phyloP scores from a whole-genome alignment of 306 rosid species.

The Dicorynia guianensis region DNA sequence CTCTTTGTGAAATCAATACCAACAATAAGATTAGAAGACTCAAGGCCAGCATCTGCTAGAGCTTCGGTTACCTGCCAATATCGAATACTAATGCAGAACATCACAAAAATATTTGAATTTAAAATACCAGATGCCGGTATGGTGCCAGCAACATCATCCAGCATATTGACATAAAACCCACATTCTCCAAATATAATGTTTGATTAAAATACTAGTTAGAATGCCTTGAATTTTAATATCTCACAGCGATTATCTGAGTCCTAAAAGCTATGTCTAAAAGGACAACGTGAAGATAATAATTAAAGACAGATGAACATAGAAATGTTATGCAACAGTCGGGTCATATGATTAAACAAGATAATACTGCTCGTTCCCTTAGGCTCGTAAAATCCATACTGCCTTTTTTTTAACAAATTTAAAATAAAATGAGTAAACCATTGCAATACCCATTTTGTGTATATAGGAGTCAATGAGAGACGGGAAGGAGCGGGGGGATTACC shows the following conservation, averaged over 20 bases:
- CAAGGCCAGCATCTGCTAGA: conserved; percentile 79
- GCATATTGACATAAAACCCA: conserved; percentile 13
- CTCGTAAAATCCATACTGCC: background rate
- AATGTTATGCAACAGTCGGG: background rate
- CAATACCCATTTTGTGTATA: no score
- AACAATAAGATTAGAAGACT: conserved; percentile 93
- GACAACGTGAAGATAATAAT: conserved; percentile 17
- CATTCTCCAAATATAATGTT: conserved; percentile 8
- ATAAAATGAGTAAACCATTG: no score
- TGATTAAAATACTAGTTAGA: conserved; percentile 26
- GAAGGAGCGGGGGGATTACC: conserved; percentile 49
- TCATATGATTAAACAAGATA: no score
- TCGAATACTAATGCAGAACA: conserved; percentile 29
- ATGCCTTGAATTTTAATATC: background rate
- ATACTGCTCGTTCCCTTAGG: background rate
- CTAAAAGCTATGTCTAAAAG: background rate
- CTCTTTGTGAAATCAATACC: conserved; percentile 99
- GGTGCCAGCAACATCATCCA: conserved; percentile 28
- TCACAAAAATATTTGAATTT: conserved; percentile 16
- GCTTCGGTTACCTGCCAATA: conserved; percentile 84
- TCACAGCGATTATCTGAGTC: conserved; percentile 7
- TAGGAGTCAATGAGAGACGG: background rate
- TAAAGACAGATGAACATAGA: background rate
- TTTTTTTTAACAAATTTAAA: background rate
- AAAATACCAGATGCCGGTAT: conserved; percentile 7